Evolutionary conservation across 441 rosid species (phyloP), one percentile per base, ranked within the genome.

Genomic region (Sinapis alba): DNA sequence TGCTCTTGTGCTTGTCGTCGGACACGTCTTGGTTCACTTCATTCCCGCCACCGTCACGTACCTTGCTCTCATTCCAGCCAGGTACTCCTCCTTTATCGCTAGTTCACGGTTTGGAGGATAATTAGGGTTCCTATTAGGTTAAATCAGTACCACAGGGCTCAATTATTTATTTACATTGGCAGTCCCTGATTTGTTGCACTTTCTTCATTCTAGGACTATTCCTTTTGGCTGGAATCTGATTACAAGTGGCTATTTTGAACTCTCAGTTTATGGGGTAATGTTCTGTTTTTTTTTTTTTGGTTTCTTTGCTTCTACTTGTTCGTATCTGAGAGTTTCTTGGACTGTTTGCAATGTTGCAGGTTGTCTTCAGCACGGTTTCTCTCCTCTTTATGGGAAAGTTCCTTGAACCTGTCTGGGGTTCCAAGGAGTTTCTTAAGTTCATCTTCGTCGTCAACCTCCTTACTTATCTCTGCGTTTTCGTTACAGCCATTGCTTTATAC

Each of bases 151-250:
- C n/a, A n/a, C n/a, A n/a, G 2, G 36, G 23, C 13, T 65, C 8
- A 30, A 30, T 8, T 30, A 30, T n/a, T 30, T 30, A 30, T 30
- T 28, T 32, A 32, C 38, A 2, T 7, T 32, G 38, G 2, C 9
- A 47, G 24, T 51, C 3, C 2, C 5, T 51, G 57, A 51, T 4
- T 51, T 47, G 20, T 19, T 18, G 3, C 21, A 51, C 57, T 51
- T 65, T 76, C 58, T 71, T 23, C 69, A 56, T 79, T 15, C 68
- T 77, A 96, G 99, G 93, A 96, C 99, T 19, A 93, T 96, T 78
- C 99, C 99, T 69, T 93, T 96, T 84, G 97, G 80, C 41, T 96
- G 98, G 99, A 96, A 96, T 82, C 91, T 96, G 51, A 61, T 96
- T 45, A 91, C 98, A 10, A 86, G 96, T 26, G 99, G 99, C 78